Evolutionary conservation across 352 stramenopile species (phyloP).

Genomic region (Halophytophthora polymorphica): DNA sequence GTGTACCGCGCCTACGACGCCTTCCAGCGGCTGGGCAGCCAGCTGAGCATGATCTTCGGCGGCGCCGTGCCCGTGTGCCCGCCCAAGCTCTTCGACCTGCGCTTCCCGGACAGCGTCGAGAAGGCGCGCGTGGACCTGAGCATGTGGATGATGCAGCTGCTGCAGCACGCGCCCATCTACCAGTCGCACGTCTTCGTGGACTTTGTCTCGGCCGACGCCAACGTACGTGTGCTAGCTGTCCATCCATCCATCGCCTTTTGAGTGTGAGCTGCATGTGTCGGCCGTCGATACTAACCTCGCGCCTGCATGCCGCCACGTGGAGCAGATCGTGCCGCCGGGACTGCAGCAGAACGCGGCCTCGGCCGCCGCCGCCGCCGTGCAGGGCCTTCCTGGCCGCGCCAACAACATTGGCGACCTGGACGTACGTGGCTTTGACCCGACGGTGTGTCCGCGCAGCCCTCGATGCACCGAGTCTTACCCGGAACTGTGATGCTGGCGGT

Average conservation of each 20-base stretch:
- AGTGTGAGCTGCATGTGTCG: too few species aligned
- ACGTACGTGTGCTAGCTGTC: constrained; percentile 30
- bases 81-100: constrained; percentile 48
- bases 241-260: too few species aligned
- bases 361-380: constrained; percentile 6
- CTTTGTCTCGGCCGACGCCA: constrained; percentile 78
- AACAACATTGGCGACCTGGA: constrained; percentile 81
- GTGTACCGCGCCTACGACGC: constrained; percentile 74
- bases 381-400: constrained; percentile 1
- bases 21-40: constrained; percentile 71
- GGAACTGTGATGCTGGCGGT: not conserved
- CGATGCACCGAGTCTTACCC: too few species aligned
- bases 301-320: constrained; percentile 3
- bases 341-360: constrained; percentile 34
- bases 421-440: constrained; percentile 20
- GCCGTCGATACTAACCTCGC: too few species aligned
- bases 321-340: constrained; percentile 38
- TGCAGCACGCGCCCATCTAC: constrained; percentile 76
- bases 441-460: too few species aligned
- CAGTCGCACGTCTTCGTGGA: constrained; percentile 83
- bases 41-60: constrained; percentile 73
- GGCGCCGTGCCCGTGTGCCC: constrained; percentile 58
- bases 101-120: constrained; percentile 66
- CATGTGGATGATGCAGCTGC: constrained; percentile 81
- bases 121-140: constrained; percentile 67